Conservation (phyloP, 208 protist species). For the Jaenimonas drosophilae region DNA sequence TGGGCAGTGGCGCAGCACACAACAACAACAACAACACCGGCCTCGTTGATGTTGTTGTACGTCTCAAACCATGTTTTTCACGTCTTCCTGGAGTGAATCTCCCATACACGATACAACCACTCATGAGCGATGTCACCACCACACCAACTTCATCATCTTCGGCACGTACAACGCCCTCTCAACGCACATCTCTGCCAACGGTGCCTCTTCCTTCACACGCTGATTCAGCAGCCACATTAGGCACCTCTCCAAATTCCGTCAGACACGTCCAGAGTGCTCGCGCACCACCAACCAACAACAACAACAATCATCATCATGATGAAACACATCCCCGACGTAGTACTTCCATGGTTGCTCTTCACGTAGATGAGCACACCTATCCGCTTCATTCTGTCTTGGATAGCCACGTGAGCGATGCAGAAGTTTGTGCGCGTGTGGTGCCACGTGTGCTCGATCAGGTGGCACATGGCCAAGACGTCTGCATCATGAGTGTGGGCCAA, state of each 20-base stretch:
- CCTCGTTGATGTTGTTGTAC: background rate
- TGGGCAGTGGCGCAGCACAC: background rate
- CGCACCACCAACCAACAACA: no score
- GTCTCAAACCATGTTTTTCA: background rate
- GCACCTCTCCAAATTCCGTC: background rate
- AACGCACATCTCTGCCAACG: no score
- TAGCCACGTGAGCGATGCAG: slow-evolving; percentile 26
- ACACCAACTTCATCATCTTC: background rate
- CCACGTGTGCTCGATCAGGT: slow-evolving; percentile 53
- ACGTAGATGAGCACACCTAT: slow-evolving; percentile 16
- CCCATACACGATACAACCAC: background rate
- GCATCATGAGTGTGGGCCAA: slow-evolving; percentile 59
- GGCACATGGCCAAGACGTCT: slow-evolving; percentile 32
- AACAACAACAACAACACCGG: background rate
- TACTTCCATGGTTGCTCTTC: no score
- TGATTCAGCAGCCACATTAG: no score
- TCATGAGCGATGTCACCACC: background rate
- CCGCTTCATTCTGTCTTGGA: slow-evolving; percentile 52
- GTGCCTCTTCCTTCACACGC: no score
- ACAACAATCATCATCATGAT: no score
- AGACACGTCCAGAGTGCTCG: no score
- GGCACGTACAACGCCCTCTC: no score
- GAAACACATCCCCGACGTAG: no score
- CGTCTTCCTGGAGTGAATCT: background rate
- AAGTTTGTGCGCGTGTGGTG: slow-evolving; percentile 38